Base-by-base conservation (phyloP, 257 asterid species). In the Petunia axillaris region DNA sequence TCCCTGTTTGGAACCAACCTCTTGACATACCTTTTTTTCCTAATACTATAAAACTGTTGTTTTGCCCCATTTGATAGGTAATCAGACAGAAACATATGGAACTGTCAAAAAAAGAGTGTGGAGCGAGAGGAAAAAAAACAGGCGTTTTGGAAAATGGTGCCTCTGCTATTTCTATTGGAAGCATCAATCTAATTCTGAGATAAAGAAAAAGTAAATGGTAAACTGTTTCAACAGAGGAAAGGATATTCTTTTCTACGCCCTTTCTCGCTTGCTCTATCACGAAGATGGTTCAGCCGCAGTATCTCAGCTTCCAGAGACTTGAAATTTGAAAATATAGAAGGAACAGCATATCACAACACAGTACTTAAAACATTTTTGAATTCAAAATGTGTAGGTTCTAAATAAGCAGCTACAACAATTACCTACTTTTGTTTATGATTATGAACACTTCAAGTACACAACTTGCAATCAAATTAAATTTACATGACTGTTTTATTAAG, bases 211-310 rank as follows among this genome's bases (percentile, higher is more conserved):
- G 58, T 35, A 4, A 46, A 25, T 25, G 62, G 35, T 48, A 63
- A 35, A 78, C 39, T 44, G 54, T 66, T 53, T 66, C 83, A 74
- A 64, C 67, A 78, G 62, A 73, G 62, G 46, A 73, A 93, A 88
- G 97, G 98, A 87, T 87, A 87, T 87, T 87, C 86, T 44, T 80
- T 83, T 81, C 83, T 87, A 10, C 81, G 88, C 54, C 89, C 91
- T 81, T 88, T 82, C 75, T 85, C 89, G 81, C 82, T 86, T 75
- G 90, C 91, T 77, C 82, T 82, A 55, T 80, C 87, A 5, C 85
- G 87, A 48, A 88, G 90, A 81, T 83, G 86, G 82, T 79, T 83
- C 38, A 88, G 86, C 80, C 84, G 81, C 83, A 80, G 64, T 73
- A 79, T 83, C 84, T 88, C 91, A 52, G 87, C 66, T 74, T 80